Evolutionary conservation across 164 flowering plant species (phyloP).

Genomic region (Tetracentron sinense): DNA sequence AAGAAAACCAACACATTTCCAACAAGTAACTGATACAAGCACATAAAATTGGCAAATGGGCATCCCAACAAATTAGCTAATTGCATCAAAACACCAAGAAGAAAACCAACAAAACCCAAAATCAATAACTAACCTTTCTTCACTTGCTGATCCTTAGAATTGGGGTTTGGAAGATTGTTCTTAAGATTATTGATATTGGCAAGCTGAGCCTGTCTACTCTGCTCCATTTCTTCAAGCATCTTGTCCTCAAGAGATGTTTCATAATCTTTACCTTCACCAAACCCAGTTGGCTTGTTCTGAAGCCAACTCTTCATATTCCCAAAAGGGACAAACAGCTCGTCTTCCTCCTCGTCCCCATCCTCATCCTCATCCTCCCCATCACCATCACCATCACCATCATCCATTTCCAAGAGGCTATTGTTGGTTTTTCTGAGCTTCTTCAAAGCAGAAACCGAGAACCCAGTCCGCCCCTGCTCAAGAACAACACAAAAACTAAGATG

Average conservation of each 20-base stretch:
- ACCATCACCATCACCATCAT: constrained; percentile 19
- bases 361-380: constrained; percentile 43
- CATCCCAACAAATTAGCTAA: background rate
- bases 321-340: constrained; percentile 38
- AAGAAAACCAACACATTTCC: too few relatives aligned
- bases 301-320: constrained; percentile 59
- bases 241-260: constrained; percentile 80
- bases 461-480: constrained; percentile 19
- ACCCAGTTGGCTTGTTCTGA: constrained; percentile 66
- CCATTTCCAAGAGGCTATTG: background rate
- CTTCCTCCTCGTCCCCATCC: constrained; percentile 45
- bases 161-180: constrained; percentile 26
- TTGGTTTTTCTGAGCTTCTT: background rate
- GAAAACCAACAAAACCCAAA: constrained; percentile 1
- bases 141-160: constrained; percentile 20
- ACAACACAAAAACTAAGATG: constrained; percentile 13
- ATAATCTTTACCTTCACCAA: constrained; percentile 80
- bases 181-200: constrained; percentile 67
- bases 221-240: constrained; percentile 68
- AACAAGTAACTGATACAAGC: background rate
- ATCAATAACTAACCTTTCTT: constrained; percentile 37
- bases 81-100: background rate
- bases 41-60: background rate
- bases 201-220: constrained; percentile 66
- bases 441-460: constrained; percentile 22